Evolutionary conservation across 768 basidiomycete genomes (phyloP).

Genomic region (Coprinellus micaceus): DNA sequence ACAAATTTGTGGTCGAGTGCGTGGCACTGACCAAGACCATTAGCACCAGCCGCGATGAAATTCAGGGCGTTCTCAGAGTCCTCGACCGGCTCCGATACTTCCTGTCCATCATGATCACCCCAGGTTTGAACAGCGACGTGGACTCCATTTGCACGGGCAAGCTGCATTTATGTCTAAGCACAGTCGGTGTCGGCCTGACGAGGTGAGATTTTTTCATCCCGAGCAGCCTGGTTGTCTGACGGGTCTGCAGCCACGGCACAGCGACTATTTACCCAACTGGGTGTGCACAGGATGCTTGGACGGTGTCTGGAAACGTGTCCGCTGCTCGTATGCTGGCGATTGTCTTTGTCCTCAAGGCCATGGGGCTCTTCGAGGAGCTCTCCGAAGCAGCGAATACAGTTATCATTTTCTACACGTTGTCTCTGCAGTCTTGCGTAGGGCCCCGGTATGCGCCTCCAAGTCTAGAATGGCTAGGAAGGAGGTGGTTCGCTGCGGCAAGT

Average conservation of each 20-base stretch:
- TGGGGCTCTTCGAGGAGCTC: constrained; percentile 73
- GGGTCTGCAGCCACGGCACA: constrained; percentile 30
- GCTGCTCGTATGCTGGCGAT: constrained; percentile 69
- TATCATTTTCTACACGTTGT: constrained; percentile 76
- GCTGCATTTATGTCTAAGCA: constrained; percentile 44
- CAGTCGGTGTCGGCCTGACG: constrained; percentile 41
- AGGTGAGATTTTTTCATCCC: constrained; percentile 36
- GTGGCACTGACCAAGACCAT: constrained; percentile 49
- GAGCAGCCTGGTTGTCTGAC: neutral
- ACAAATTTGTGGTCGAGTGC: constrained; percentile 47
- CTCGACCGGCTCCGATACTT: constrained; percentile 56
- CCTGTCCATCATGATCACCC: constrained; percentile 63
- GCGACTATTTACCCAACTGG: constrained; percentile 39
- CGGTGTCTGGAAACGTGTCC: constrained; percentile 65
- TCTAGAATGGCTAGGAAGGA: constrained; percentile 64
- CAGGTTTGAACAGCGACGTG: constrained; percentile 64
- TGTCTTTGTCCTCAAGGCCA: constrained; percentile 60
- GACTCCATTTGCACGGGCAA: constrained; percentile 64
- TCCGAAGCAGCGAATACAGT: constrained; percentile 68
- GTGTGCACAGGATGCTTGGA: constrained; percentile 54
- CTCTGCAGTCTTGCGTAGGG: constrained; percentile 62
- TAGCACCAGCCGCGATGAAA: constrained; percentile 42
- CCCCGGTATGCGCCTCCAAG: constrained; percentile 61
- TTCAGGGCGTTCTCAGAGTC: constrained; percentile 39
- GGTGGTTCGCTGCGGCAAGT: constrained; percentile 80